phyloP scores from a whole-genome alignment of 164 flowering plant genomes.

The Umbellularia californica region DNA sequence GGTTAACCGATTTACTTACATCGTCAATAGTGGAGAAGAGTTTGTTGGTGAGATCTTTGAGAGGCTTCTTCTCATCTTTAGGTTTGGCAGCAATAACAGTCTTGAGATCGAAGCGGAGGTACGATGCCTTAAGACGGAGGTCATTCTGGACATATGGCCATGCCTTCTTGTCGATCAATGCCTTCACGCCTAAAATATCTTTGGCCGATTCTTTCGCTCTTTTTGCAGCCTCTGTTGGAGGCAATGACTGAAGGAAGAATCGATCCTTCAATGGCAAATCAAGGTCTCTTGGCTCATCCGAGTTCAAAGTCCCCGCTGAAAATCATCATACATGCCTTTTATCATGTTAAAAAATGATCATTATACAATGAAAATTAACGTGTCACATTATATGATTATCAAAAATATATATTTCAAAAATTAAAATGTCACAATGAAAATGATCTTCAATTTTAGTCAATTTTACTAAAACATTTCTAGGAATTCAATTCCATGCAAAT shows the following conservation, averaged over 20 bases:
- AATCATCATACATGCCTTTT: background rate
- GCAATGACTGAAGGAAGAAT: constrained; percentile 72
- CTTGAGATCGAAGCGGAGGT: constrained; percentile 90
- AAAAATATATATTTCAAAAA: no score
- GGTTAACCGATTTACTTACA: constrained; percentile 32
- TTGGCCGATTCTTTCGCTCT: constrained; percentile 91
- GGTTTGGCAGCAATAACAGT: constrained; percentile 76
- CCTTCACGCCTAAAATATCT: constrained; percentile 73
- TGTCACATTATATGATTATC: no score
- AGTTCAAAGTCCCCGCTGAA: constrained; percentile 81
- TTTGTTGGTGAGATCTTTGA: constrained; percentile 75
- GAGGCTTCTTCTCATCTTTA: constrained; percentile 67
- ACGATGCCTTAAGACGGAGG: constrained; percentile 64
- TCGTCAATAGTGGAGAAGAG: constrained; percentile 59
- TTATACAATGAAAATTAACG: no score
- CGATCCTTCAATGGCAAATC: constrained; percentile 61
- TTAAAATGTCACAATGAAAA: no score
- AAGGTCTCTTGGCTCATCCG: constrained; percentile 81
- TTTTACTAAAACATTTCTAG: background rate
- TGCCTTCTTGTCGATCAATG: constrained; percentile 74
- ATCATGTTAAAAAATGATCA: background rate
- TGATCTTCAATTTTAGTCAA: no score
- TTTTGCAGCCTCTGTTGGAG: constrained; percentile 57
- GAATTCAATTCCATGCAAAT: background rate
- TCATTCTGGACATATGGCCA: constrained; percentile 91